Conservation (phyloP, 1,284 basidiomycete genomes). For the Naganishia albida region DNA sequence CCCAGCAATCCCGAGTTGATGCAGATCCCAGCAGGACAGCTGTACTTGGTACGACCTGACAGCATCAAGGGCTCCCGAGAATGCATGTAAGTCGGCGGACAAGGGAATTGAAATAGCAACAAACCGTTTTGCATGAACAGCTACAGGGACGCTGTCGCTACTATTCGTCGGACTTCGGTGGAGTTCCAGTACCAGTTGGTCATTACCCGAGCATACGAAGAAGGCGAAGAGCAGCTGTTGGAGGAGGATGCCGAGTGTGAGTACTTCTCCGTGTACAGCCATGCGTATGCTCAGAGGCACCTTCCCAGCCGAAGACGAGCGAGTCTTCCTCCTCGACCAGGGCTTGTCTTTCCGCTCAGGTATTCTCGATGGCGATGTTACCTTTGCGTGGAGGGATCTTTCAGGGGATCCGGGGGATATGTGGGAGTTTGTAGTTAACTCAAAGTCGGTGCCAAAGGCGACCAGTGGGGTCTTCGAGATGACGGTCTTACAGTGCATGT, state of each 20-base stretch:
- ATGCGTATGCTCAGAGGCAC: neutral
- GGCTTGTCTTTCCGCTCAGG: conserved; percentile 79
- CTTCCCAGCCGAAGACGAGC: conserved; percentile 77
- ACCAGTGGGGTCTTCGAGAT: conserved; percentile 86
- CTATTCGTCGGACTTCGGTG: conserved; percentile 77
- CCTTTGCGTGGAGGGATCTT: conserved; percentile 86
- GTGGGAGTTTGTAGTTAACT: conserved; percentile 53
- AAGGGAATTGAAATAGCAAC: neutral
- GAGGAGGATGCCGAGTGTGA: conserved; percentile 94
- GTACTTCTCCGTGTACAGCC: conserved; percentile 41
- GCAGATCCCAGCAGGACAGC: conserved; percentile 87
- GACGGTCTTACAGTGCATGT: conserved; percentile 91
- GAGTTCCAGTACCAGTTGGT: conserved; percentile 96
- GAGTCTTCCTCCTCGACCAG: conserved; percentile 85
- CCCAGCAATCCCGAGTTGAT: conserved; percentile 85
- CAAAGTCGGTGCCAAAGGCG: conserved; percentile 67
- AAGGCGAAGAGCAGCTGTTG: conserved; percentile 88
- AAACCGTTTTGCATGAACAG: conserved; percentile 54
- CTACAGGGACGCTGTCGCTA: conserved; percentile 93
- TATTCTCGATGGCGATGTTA: conserved; percentile 74
- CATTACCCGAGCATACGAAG: conserved; percentile 89
- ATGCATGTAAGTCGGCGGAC: conserved; percentile 80
- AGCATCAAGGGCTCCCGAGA: conserved; percentile 88
- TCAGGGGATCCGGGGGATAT: conserved; percentile 54
- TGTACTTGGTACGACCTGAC: conserved; percentile 87